A percentile compares a stretch with the other conserved stretches of the same genome.
phyloP scores from a whole-genome alignment of 306 rosid genomes.

The Mucuna pruriens region DNA sequence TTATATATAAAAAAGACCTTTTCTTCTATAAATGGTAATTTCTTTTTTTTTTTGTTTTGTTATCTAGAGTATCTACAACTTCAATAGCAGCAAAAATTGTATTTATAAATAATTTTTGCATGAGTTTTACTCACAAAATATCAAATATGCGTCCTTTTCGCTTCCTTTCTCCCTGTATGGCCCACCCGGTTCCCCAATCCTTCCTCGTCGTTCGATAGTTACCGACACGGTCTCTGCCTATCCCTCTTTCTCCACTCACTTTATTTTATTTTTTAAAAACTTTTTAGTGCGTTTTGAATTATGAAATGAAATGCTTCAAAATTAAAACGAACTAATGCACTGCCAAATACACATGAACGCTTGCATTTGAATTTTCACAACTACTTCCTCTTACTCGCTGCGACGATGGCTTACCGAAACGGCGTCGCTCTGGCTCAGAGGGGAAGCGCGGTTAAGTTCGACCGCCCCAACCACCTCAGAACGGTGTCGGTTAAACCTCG shows the following conservation, averaged over 20 bases:
- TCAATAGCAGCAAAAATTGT: too few species aligned
- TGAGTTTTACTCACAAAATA: too few species aligned
- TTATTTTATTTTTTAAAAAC: too few species aligned
- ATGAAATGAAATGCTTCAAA: not conserved
- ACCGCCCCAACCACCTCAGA: constrained; percentile 13
- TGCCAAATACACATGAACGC: not conserved
- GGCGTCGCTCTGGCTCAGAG: constrained; percentile 10
- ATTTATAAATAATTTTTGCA: too few species aligned
- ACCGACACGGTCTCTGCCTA: too few species aligned
- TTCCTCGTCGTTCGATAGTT: too few species aligned
- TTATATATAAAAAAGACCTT: too few species aligned
- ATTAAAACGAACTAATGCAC: not conserved
- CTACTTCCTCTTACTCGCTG: not conserved
- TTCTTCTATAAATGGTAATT: too few species aligned
- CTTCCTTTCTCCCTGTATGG: not conserved
- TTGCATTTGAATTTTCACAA: not conserved
- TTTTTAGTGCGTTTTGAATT: not conserved
- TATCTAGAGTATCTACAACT: too few species aligned
- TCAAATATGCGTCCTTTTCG: too few species aligned
- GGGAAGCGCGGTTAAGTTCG: not conserved
- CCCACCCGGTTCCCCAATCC: constrained; percentile 3
- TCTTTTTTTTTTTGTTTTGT: too few species aligned
- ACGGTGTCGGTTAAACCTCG: constrained; percentile 6
- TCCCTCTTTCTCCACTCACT: too few species aligned
- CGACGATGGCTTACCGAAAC: constrained; percentile 29